phyloP scores from a whole-genome alignment of 2,329 filamentous ascomycete species.

The Botrytis elliptica region DNA sequence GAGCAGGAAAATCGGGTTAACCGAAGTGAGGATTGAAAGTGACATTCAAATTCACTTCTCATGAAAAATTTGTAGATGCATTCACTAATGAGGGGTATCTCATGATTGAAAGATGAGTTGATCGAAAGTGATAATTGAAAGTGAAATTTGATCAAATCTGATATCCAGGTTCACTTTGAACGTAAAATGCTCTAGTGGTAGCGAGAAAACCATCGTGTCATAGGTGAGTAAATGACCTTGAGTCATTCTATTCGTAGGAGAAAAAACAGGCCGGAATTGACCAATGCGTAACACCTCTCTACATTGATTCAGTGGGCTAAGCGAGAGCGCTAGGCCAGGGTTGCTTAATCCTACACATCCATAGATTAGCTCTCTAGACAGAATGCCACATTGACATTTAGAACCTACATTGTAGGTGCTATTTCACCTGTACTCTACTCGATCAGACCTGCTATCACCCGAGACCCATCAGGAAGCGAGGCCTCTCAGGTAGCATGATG shows the following conservation, averaged over 20 bases:
- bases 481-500: too few relatives aligned
- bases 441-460: not conserved
- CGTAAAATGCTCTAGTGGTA: not conserved
- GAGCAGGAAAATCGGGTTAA: not conserved
- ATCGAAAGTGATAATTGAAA: not conserved
- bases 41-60: not conserved
- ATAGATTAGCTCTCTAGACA: not conserved
- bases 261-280: too few relatives aligned
- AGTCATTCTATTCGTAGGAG: not conserved
- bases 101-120: not conserved
- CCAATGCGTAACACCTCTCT: too few relatives aligned
- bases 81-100: not conserved
- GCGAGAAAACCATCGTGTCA: not conserved
- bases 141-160: too few relatives aligned
- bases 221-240: not conserved
- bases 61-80: too few relatives aligned
- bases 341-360: not conserved
- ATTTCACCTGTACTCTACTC: not conserved
- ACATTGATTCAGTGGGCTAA: not conserved
- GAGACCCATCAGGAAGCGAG: not conserved
- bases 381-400: not conserved
- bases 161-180: not conserved
- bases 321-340: not conserved
- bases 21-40: not conserved
- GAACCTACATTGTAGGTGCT: not conserved